Evolutionary conservation across 805 yeast genomes (phyloP).

Genomic region (Candida verbasci): DNA sequence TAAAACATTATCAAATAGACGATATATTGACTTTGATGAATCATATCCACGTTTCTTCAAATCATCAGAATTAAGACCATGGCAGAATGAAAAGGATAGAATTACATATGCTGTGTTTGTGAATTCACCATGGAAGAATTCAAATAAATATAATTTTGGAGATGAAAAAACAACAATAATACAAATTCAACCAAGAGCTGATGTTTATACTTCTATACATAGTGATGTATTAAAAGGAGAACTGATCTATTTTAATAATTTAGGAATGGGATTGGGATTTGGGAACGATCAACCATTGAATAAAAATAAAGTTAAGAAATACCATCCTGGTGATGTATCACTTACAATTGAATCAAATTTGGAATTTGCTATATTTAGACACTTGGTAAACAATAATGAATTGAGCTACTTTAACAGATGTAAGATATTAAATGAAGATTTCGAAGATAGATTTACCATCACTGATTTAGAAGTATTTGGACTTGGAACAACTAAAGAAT

Average conservation of each 20-base stretch:
- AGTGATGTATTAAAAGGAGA: slow-evolving; percentile 29
- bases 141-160: slow-evolving; percentile 73
- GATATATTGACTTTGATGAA: slow-evolving; percentile 49
- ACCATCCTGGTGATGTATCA: slow-evolving; percentile 72
- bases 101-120: slow-evolving; percentile 63
- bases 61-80: slow-evolving; percentile 20
- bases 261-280: slow-evolving; percentile 80
- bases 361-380: slow-evolving; percentile 79
- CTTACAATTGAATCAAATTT: slow-evolving; percentile 71
- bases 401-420: slow-evolving; percentile 24
- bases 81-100: slow-evolving; percentile 39
- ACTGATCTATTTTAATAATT: slow-evolving; percentile 61
- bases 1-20: slow-evolving; percentile 34
- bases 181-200: slow-evolving; percentile 65
- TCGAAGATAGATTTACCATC: slow-evolving; percentile 67
- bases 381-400: slow-evolving; percentile 39
- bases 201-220: slow-evolving; percentile 34
- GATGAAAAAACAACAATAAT: slow-evolving; percentile 52
- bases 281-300: slow-evolving; percentile 65
- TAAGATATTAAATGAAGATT: slow-evolving; percentile 24
- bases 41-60: slow-evolving; percentile 40
- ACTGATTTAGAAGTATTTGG: slow-evolving; percentile 91
- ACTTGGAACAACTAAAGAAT: slow-evolving; percentile 72
- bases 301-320: slow-evolving; percentile 42
- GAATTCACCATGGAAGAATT: slow-evolving; percentile 70